Conservation (phyloP, 2,329 filamentous ascomycete species). For the Monosporascus sp. region DNA sequence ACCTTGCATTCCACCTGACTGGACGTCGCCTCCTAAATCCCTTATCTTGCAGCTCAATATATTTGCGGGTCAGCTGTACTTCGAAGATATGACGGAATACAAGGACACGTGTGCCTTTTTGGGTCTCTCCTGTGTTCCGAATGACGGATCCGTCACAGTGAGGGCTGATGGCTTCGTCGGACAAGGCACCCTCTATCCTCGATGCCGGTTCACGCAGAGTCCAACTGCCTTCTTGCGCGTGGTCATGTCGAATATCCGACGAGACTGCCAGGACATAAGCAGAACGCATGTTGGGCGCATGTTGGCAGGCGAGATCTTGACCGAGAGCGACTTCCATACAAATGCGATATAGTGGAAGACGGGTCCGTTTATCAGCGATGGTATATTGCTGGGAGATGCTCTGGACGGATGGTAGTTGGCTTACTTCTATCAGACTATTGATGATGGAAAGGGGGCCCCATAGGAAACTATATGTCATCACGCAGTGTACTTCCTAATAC, state of each 20-base stretch:
- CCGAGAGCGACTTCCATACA: conserved; percentile 2
- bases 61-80: conserved; percentile 64
- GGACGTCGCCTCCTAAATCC: conserved; percentile 4
- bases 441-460: no score
- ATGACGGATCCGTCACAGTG: conserved; percentile 11
- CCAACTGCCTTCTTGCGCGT: conserved; percentile 4
- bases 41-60: conserved; percentile 49
- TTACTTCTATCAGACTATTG: no score
- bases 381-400: no score
- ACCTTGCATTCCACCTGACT: conserved; percentile 4
- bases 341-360: neutral
- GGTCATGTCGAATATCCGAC: conserved; percentile 5
- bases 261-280: conserved; percentile 4
- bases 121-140: conserved; percentile 35
- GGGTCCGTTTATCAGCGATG: no score
- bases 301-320: conserved; percentile 3
- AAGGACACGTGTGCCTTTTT: conserved; percentile 43
- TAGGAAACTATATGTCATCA: no score
- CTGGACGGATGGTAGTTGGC: no score
- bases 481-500: no score
- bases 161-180: conserved; percentile 28
- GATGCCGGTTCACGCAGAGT: conserved; percentile 22
- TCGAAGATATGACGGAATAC: conserved; percentile 52
- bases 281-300: conserved; percentile 8
- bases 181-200: neutral